phyloP scores from a whole-genome alignment of 495 filamentous ascomycete species.

The Cercophora samala region DNA sequence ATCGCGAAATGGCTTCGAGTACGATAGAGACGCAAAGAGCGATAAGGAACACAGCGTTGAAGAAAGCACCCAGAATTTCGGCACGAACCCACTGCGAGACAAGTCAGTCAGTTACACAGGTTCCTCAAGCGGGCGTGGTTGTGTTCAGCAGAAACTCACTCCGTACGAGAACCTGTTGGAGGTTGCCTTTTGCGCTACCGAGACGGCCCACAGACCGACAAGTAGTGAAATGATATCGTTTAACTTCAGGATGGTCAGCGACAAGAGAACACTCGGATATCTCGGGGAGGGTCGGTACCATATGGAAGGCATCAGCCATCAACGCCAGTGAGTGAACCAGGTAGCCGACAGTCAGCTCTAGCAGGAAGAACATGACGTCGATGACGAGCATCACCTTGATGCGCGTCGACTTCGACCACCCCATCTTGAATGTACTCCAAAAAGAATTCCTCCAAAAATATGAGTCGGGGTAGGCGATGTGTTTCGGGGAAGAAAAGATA shows the following conservation, averaged over 20 bases:
- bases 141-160: slow-evolving; percentile 48
- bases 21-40: slow-evolving; percentile 94
- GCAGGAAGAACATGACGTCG: slow-evolving; percentile 81
- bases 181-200: slow-evolving; percentile 71
- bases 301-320: slow-evolving; percentile 96
- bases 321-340: slow-evolving; percentile 85
- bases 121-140: background rate
- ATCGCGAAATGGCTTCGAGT: slow-evolving; percentile 84
- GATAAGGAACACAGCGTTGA: slow-evolving; percentile 96
- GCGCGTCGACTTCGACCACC: slow-evolving; percentile 84
- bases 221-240: slow-evolving; percentile 94
- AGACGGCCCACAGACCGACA: slow-evolving; percentile 94
- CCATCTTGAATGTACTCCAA: slow-evolving; percentile 56
- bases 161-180: slow-evolving; percentile 93
- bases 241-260: slow-evolving; percentile 48
- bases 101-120: slow-evolving; percentile 5
- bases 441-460: background rate
- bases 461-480: background rate
- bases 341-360: slow-evolving; percentile 84
- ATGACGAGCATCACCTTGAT: slow-evolving; percentile 91
- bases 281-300: slow-evolving; percentile 53
- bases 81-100: slow-evolving; percentile 79
- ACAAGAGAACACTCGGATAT: background rate
- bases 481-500: background rate
- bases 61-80: slow-evolving; percentile 92